These are phyloP conservation scores for Alliaria petiolata DNA, from an alignment of 345 rosid genomes.

Conservation along the genomic window DNA sequence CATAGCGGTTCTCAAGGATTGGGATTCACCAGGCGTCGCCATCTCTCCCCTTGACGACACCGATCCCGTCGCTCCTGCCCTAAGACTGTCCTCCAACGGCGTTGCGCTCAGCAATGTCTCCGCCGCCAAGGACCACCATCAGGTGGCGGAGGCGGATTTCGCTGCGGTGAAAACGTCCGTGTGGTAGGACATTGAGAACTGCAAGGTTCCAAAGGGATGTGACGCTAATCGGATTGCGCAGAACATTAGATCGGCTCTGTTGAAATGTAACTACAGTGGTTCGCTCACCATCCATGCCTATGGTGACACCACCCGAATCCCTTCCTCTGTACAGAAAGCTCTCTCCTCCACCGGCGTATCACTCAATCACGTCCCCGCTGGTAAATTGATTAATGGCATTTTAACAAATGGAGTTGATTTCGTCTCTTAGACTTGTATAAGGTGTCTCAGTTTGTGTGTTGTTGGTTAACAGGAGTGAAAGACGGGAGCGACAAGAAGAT, in stretches of 20 bases:
- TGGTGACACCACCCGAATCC: slow-evolving; percentile 65
- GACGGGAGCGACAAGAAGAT: slow-evolving; percentile 88
- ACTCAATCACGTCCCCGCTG: slow-evolving; percentile 83
- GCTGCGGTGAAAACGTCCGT: slow-evolving; percentile 63
- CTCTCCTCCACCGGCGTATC: slow-evolving; percentile 79
- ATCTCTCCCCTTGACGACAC: too few species aligned
- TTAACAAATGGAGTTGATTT: too few species aligned
- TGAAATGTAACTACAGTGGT: slow-evolving; percentile 59
- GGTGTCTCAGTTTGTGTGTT: neutral
- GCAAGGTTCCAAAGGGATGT: slow-evolving; percentile 62
- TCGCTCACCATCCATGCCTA: slow-evolving; percentile 75
- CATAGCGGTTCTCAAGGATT: too few species aligned
- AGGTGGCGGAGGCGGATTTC: slow-evolving; percentile 34
- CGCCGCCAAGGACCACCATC: too few species aligned
- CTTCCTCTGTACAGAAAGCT: slow-evolving; percentile 52
- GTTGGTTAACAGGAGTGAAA: slow-evolving; percentile 51
- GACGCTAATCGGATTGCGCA: slow-evolving; percentile 61
- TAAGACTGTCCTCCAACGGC: too few species aligned
- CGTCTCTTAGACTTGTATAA: too few species aligned
- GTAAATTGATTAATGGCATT: too few species aligned
- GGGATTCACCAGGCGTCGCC: too few species aligned
- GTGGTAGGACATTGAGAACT: slow-evolving; percentile 96
- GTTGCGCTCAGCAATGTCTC: too few species aligned
- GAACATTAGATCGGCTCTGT: slow-evolving; percentile 66
- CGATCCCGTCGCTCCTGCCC: too few species aligned